These are phyloP conservation scores for Collybiopsis luxurians DNA, from an alignment of 768 basidiomycete species.

Conservation along the genomic window DNA sequence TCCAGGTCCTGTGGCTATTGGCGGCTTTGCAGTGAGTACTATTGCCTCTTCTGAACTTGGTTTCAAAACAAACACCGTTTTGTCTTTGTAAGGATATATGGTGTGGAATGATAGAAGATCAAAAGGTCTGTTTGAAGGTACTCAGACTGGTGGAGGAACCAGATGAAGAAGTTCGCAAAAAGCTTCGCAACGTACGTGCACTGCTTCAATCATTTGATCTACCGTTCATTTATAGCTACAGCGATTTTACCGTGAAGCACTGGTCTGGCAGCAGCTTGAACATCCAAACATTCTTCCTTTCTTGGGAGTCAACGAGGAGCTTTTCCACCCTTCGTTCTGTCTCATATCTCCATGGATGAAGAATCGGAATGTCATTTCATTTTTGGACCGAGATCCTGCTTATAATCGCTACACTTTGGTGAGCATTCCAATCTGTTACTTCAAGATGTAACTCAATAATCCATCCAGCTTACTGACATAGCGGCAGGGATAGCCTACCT, in stretches of 20 bases:
- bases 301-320: slow-evolving; percentile 13
- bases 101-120: neutral
- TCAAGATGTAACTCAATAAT: neutral
- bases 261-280: slow-evolving; percentile 17
- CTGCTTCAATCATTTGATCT: neutral
- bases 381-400: neutral
- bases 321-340: slow-evolving; percentile 13
- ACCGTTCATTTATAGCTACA: neutral
- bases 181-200: neutral
- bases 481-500: slow-evolving; percentile 31
- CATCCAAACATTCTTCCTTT: slow-evolving; percentile 19
- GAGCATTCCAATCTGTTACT: neutral
- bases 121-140: slow-evolving; percentile 1
- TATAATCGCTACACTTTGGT: neutral
- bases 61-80: neutral
- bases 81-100: neutral
- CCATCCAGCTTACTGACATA: slow-evolving; percentile 28
- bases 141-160: neutral
- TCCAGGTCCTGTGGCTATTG: neutral
- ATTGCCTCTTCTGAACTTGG: neutral
- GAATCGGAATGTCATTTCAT: slow-evolving; percentile 12
- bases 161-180: neutral
- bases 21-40: neutral
- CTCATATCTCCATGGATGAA: slow-evolving; percentile 21
- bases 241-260: slow-evolving; percentile 17